These are phyloP conservation scores for Diaporthe sp. DNA, from an alignment of 2,329 filamentous ascomycete species.

Conservation along the genomic window DNA sequence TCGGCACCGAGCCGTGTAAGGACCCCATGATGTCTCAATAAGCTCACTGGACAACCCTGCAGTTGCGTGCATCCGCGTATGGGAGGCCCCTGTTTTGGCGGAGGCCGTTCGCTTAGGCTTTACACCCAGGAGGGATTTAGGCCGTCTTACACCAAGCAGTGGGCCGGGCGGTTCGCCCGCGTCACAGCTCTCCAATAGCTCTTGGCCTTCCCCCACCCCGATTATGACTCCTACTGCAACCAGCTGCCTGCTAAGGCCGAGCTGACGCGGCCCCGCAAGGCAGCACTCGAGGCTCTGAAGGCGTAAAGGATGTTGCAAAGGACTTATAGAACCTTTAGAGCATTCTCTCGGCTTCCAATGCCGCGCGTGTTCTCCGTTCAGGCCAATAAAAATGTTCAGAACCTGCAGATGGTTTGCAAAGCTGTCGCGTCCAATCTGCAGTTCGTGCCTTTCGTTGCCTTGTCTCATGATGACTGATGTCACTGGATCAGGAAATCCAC, in stretches of 20 bases:
- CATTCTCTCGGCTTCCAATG: constrained; percentile 12
- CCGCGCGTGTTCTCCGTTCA: constrained; percentile 24
- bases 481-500: constrained; percentile 70
- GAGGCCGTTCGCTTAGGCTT: constrained; percentile 27
- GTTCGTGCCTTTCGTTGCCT: neutral
- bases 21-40: constrained; percentile 27
- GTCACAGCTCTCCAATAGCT: constrained; percentile 33
- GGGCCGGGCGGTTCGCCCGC: constrained; percentile 18
- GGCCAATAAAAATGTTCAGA: constrained; percentile 13
- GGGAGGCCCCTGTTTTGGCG: constrained; percentile 21
- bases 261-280: constrained; percentile 44
- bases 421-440: constrained; percentile 18
- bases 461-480: constrained; percentile 45
- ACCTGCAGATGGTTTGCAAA: neutral
- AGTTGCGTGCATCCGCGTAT: neutral
- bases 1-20: neutral
- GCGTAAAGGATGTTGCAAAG: neutral
- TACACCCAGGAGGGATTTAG: constrained; percentile 29
- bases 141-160: constrained; percentile 19
- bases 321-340: neutral
- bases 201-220: constrained; percentile 15
- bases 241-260: constrained; percentile 33
- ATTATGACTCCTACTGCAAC: constrained; percentile 37
- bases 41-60: constrained; percentile 37
- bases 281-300: constrained; percentile 34